phyloP scores from a whole-genome alignment of 208 protist genomes.

The Leptomonas seymouri region DNA sequence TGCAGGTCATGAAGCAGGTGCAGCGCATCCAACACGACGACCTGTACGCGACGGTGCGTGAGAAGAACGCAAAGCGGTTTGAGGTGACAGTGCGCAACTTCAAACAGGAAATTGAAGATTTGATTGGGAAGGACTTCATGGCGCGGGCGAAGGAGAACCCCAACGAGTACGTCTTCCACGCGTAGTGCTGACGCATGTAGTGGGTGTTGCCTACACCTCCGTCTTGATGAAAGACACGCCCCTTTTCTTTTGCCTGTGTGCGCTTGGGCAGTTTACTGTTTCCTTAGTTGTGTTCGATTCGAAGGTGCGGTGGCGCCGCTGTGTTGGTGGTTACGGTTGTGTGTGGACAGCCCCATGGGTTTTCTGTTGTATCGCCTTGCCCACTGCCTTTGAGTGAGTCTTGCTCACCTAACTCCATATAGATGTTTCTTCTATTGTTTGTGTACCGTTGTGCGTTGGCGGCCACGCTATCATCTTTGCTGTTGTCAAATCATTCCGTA shows the following conservation, averaged over 20 bases:
- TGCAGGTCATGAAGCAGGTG: slow-evolving; percentile 49
- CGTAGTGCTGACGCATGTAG: slow-evolving; percentile 7
- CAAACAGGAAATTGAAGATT: slow-evolving; percentile 54
- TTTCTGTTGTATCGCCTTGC: no score
- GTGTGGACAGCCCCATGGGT: no score
- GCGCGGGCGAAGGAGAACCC: slow-evolving; percentile 27
- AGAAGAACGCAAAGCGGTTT: slow-evolving; percentile 35
- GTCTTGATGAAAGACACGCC: no score
- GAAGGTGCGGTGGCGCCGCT: no score
- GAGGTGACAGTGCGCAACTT: slow-evolving; percentile 38
- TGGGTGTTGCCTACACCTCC: no score
- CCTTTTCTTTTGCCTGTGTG: no score
- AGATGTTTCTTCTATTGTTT: neutral
- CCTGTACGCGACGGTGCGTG: slow-evolving; percentile 36
- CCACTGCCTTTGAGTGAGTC: no score
- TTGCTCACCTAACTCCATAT: no score
- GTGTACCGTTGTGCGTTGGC: neutral
- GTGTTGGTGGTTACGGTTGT: no score
- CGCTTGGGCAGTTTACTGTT: no score
- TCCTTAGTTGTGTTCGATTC: no score
- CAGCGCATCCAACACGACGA: slow-evolving; percentile 40
- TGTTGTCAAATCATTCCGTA: neutral
- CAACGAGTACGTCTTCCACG: slow-evolving; percentile 27
- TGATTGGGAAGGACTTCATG: slow-evolving; percentile 62
- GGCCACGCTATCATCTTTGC: neutral